Evolutionary conservation across 768 basidiomycete species (phyloP).

Genomic region (Pulveroboletus sp.): DNA sequence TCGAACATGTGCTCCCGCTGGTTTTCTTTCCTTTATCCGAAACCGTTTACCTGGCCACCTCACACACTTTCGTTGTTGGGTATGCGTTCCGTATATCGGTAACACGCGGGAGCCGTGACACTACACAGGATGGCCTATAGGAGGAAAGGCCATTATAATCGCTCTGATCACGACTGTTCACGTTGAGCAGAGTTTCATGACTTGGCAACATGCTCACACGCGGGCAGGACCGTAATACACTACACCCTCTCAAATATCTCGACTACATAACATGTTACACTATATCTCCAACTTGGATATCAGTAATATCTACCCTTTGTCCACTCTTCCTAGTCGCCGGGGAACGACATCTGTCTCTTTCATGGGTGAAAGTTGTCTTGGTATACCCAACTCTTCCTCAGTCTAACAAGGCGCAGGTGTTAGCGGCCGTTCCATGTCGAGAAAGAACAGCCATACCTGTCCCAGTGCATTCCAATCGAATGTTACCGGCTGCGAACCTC

Average conservation of each 20-base stretch:
- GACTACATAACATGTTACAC: not conserved
- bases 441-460: conserved; percentile 29
- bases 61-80: conserved; percentile 42
- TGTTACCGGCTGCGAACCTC: conserved; percentile 35
- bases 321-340: conserved; percentile 33
- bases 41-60: conserved; percentile 44
- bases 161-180: conserved; percentile 66
- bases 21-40: conserved; percentile 10
- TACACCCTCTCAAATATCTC: not conserved
- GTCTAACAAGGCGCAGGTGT: conserved; percentile 16
- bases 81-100: conserved; percentile 59
- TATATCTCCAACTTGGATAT: not conserved
- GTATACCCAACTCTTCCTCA: conserved; percentile 52
- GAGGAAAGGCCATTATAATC: conserved; percentile 68
- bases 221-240: not conserved
- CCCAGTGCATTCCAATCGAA: conserved; percentile 44
- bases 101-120: conserved; percentile 40
- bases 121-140: conserved; percentile 45
- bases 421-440: not conserved
- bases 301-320: conserved; percentile 15
- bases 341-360: conserved; percentile 52
- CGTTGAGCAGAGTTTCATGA: conserved; percentile 86
- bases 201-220: conserved; percentile 51
- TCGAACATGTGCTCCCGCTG: no score
- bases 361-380: conserved; percentile 62